Base-by-base conservation (phyloP, 2,329 filamentous ascomycete species). In the Rutstroemia sp. region DNA sequence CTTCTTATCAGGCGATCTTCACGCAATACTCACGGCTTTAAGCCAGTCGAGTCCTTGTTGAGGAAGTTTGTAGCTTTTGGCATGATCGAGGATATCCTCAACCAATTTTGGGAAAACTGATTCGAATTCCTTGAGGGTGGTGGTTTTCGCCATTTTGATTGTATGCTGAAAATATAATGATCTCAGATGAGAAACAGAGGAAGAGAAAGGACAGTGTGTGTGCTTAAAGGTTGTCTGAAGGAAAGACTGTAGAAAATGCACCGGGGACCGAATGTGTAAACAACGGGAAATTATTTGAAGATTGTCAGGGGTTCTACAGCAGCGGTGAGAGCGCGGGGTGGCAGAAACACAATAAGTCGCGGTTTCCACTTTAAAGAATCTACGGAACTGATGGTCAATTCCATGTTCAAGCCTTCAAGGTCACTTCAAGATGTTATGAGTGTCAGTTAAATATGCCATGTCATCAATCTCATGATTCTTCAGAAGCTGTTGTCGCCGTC, bases 121-220 rank as follows among this genome's bases (percentile, higher is more conserved):
- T 80, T 97, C 91, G 72, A 99, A 99, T 68, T 95, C 86, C 68
- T 87, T 78, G 58, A 92, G 83, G 49, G 86, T 92, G 51, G 87
- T 87, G 64, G 84, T 84, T 78, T 94, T 75, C 44, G 81, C 79
- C 80, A 83, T 84, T 52, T 67, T 75, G 27, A 19, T 8, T 23
- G 2, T 34, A 9, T 8, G 10, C 41, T 39, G n/a, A 39, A 23
- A 48, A 41, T 14, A 19, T 12, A n/a, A 19, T 47, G 42, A 7
- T 27, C 9, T 17, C 1, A 19, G 10, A 8, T 45, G 19, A 19
- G 10, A 45, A 45, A 6, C 10, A 14, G 19, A 45, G 4, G 42
- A 12, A 23, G 19, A 45, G 10, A 45, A 45, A 45, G 19, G 19
- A 45, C 39, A n/a, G 39, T 23, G 23, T 23, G 3, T 23, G 14